These are phyloP conservation scores for Russula abietina DNA, from an alignment of 768 basidiomycete species.

Conservation along the genomic window DNA sequence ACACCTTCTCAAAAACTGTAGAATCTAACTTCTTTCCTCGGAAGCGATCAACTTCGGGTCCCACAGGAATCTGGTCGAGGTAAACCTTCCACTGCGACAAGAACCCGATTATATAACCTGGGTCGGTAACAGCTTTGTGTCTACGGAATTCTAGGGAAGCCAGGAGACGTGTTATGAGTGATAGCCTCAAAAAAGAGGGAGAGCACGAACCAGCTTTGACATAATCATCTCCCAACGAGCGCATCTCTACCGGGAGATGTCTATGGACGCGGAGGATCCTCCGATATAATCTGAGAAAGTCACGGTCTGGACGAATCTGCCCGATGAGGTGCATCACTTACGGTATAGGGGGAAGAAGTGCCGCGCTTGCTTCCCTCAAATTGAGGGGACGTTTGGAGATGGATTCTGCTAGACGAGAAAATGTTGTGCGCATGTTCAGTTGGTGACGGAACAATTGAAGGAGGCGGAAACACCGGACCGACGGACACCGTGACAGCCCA, in stretches of 20 bases:
- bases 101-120: constrained; percentile 89
- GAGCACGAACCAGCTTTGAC: constrained; percentile 34
- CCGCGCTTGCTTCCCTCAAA: constrained; percentile 32
- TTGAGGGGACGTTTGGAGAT: constrained; percentile 31
- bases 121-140: constrained; percentile 75
- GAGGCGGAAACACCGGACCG: background rate
- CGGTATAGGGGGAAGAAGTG: constrained; percentile 41
- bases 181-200: background rate
- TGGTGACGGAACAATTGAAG: background rate
- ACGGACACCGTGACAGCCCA: background rate
- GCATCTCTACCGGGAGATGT: constrained; percentile 39
- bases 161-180: background rate
- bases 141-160: constrained; percentile 71
- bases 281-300: constrained; percentile 37
- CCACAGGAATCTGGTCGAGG: constrained; percentile 61
- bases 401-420: constrained; percentile 27
- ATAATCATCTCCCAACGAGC: constrained; percentile 44
- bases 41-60: constrained; percentile 43
- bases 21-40: constrained; percentile 63
- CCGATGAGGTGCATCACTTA: constrained; percentile 27
- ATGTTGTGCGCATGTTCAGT: constrained; percentile 12
- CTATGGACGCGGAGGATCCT: constrained; percentile 40
- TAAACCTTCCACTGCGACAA: constrained; percentile 94
- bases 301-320: background rate
- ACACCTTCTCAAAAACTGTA: constrained; percentile 70